These are phyloP conservation scores for Aurinia saxatilis DNA, from an alignment of 345 rosid species.

Conservation along the genomic window DNA sequence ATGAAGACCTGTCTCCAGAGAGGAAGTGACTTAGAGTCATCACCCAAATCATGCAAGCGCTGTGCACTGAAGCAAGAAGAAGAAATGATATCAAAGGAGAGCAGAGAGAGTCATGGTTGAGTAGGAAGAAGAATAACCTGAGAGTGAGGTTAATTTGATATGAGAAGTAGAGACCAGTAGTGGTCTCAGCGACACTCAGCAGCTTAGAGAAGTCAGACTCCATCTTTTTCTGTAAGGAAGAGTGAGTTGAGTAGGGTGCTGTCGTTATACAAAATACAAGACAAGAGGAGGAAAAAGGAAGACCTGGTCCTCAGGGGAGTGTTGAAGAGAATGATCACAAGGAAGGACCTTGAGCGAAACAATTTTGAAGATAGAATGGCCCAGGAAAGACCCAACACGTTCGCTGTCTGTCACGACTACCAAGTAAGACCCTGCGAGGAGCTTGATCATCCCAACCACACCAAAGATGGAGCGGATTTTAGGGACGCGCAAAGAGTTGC, in stretches of 20 bases:
- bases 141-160: slow-evolving; percentile 82
- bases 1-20: slow-evolving; percentile 99
- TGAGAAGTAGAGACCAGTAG: slow-evolving; percentile 80
- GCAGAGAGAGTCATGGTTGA: no score
- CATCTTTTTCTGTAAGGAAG: slow-evolving; percentile 75
- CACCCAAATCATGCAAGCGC: slow-evolving; percentile 78
- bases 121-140: slow-evolving; percentile 48
- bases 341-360: slow-evolving; percentile 74
- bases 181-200: slow-evolving; percentile 64
- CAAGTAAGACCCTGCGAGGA: slow-evolving; percentile 82
- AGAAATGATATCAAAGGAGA: no score
- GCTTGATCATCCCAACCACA: slow-evolving; percentile 83
- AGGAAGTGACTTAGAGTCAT: slow-evolving; percentile 91
- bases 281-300: background rate
- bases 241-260: no score
- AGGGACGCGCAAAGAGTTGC: slow-evolving; percentile 69
- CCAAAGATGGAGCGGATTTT: slow-evolving; percentile 75
- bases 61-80: slow-evolving; percentile 91
- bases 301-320: slow-evolving; percentile 75
- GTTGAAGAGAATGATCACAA: slow-evolving; percentile 73
- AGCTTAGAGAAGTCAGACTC: slow-evolving; percentile 71
- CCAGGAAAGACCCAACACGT: slow-evolving; percentile 75
- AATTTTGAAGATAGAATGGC: slow-evolving; percentile 76
- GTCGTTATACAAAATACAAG: no score
- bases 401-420: slow-evolving; percentile 70